Percentiles rank a stretch among this genome's conserved stretches.
Conservation (phyloP, 129 eudicot species). For the Artemisia annua region DNA sequence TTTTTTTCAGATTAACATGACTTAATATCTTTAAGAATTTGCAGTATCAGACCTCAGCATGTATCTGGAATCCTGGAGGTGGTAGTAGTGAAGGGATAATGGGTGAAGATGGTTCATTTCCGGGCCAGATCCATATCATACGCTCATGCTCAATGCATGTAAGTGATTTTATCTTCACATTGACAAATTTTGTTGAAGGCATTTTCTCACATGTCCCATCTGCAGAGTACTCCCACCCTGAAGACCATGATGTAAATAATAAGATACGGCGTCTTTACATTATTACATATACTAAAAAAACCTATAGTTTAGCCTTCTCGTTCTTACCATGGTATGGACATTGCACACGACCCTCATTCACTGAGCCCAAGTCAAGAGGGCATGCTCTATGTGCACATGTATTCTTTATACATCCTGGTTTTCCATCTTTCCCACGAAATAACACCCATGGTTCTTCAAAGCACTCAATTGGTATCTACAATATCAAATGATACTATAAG, state of each 20-base stretch:
- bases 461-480: conserved; percentile 81
- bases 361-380: conserved; percentile 91
- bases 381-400: conserved; percentile 99
- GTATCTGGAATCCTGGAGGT: conserved; percentile 86
- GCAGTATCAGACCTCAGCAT: conserved; percentile 72
- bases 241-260: background rate
- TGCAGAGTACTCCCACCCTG: conserved; percentile 95
- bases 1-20: too few relatives aligned
- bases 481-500: background rate
- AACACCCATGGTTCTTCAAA: conserved; percentile 98
- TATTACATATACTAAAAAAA: background rate
- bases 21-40: too few relatives aligned
- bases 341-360: conserved; percentile 91
- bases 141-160: conserved; percentile 92
- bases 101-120: conserved; percentile 77
- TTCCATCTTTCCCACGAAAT: conserved; percentile 97
- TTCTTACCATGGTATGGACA: conserved; percentile 95
- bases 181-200: conserved; percentile 87
- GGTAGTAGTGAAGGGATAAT: conserved; percentile 77
- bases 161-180: conserved; percentile 74
- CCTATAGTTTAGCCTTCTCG: background rate
- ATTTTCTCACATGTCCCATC: conserved; percentile 94
- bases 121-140: conserved; percentile 99
- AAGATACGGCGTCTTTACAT: background rate
- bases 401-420: conserved; percentile 90